Evolutionary conservation across 225 moss, liverwort and hornwort genomes (phyloP), one percentile per base, ranked within the genome.

Genomic region (Bryoerythrophyllum caledonicum): DNA sequence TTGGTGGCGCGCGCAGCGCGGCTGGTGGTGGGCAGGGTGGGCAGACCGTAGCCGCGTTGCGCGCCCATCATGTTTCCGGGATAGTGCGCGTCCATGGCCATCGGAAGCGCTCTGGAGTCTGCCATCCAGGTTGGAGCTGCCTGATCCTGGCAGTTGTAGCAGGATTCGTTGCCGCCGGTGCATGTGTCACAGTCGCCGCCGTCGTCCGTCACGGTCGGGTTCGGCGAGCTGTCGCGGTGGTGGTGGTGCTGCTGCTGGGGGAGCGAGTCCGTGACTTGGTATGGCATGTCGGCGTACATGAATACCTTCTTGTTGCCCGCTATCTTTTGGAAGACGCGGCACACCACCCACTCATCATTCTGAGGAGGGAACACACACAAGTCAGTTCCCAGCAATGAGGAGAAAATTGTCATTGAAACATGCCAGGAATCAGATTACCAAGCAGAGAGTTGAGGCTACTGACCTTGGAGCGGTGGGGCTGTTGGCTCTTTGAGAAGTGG

Each of bases 331-430:
- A 87, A 87, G 67, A 87, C 84, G 65, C 87, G 84, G 79, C 87
- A 87, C 3, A 87, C 84, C 21, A 87, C 87, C 87, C 87, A 87
- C 59, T 87, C 84, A 51, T 87, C 84, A 32, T 82, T 74, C 87
- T 84, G 79, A 79, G 71, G 30, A 7, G n/a, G 32, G 35, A 59
- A 38, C 23, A n/a, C 63, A 71, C 61, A 65, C 28, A 26, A 20
- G 54, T 24, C 32, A 68, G 53, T 62, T 35, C 63, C 8, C n/a
- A 14, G 56, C 58, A 27, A 48, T 43, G 43, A 43, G 43, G 43
- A 65, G 21, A 10, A 25, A 17, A 40, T 65, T 11, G 21, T 8
- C 15, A 37, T 37, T 37, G 37, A 37, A 6, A 37, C 37, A 37
- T 37, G 37, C 37, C 37, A 37, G 37, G 37, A 37, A 8, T 8